These are phyloP conservation scores for Leishmania amazonensis DNA, from an alignment of 208 protist genomes.

Conservation along the genomic window DNA sequence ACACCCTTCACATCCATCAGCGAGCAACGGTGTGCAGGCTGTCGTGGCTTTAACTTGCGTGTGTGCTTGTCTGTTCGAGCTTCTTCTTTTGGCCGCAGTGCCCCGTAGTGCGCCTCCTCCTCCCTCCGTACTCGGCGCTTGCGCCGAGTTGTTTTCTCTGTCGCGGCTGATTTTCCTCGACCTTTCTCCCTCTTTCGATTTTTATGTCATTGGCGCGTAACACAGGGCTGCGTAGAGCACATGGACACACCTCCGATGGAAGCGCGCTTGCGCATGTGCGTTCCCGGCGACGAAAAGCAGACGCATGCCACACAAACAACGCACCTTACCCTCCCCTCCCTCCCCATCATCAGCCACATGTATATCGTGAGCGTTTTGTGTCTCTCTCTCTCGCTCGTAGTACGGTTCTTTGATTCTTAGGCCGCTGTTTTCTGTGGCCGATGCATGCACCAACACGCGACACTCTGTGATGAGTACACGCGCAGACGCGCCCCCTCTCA, in stretches of 20 bases:
- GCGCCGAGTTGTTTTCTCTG: background rate
- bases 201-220: background rate
- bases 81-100: background rate
- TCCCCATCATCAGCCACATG: background rate
- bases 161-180: background rate
- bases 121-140: background rate
- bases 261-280: background rate
- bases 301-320: background rate
- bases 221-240: background rate
- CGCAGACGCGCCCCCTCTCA: background rate
- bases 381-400: background rate
- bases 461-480: background rate
- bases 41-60: no score
- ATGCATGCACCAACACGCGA: background rate
- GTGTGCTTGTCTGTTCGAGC: conserved; percentile 3
- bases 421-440: background rate
- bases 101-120: background rate
- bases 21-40: no score
- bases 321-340: background rate
- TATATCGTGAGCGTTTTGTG: background rate
- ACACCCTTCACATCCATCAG: background rate
- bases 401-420: conserved; percentile 5
- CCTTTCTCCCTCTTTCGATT: background rate
- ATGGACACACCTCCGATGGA: background rate
- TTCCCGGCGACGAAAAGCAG: background rate